A percentile compares a stretch with the other conserved stretches of the same genome.
Evolutionary conservation across 441 rosid species (phyloP).

Genomic region (Jatropha podagrica): DNA sequence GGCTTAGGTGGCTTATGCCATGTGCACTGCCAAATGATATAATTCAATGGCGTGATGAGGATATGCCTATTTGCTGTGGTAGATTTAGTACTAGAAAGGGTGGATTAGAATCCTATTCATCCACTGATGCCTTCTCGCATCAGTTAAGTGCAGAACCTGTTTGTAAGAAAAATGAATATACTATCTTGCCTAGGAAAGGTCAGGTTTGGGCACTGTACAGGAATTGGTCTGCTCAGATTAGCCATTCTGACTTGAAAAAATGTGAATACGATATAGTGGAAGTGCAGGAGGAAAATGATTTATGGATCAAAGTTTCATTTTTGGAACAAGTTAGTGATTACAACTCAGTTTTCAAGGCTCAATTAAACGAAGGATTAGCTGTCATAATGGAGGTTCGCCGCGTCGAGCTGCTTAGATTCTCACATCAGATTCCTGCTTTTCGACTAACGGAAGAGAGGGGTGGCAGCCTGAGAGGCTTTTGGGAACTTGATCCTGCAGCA

Average conservation of each 20-base stretch:
- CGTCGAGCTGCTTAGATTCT: constrained; percentile 60
- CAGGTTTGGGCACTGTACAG: constrained; percentile 81
- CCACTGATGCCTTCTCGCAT: constrained; percentile 53
- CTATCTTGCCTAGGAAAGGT: constrained; percentile 52
- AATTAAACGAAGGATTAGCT: constrained; percentile 23
- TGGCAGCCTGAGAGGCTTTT: constrained; percentile 62
- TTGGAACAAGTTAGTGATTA: constrained; percentile 54
- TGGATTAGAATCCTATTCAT: constrained; percentile 24
- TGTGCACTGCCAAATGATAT: constrained; percentile 34
- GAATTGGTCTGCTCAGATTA: constrained; percentile 55
- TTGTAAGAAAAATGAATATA: constrained; percentile 32
- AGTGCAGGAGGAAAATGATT: constrained; percentile 47
- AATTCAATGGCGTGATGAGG: constrained; percentile 49
- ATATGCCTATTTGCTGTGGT: constrained; percentile 65
- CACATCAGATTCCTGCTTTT: constrained; percentile 74
- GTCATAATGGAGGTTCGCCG: constrained; percentile 32
- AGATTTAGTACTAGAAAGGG: constrained; percentile 43
- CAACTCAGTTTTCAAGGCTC: constrained; percentile 55
- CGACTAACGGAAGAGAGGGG: constrained; percentile 50
- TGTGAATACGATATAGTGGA: constrained; percentile 65
- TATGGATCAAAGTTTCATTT: constrained; percentile 39
- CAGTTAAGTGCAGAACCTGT: constrained; percentile 35
- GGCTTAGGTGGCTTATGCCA: constrained; percentile 45
- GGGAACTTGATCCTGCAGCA: constrained; percentile 66
- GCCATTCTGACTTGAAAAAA: constrained; percentile 42